A percentile compares a stretch with the other conserved stretches of the same genome.
phyloP scores from a whole-genome alignment of 192 early-diverging fungal species.

The Coemansia sp. region DNA sequence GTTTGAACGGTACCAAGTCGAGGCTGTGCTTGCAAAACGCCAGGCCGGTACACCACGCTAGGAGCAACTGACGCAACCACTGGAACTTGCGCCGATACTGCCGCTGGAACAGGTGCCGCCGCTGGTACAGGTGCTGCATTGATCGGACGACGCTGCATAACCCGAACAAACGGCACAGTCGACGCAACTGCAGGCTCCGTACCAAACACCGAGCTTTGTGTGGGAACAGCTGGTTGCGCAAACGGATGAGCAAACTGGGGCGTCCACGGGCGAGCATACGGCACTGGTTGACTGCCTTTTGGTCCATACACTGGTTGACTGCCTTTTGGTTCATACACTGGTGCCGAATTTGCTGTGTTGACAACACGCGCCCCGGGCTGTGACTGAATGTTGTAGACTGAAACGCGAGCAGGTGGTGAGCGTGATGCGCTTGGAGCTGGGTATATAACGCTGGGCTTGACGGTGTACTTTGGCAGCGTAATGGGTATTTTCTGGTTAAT shows the following conservation, averaged over 20 bases:
- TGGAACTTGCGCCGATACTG: not conserved
- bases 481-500: slow-evolving; percentile 7
- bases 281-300: not conserved
- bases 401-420: slow-evolving; percentile 3
- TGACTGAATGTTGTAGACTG: slow-evolving; percentile 29
- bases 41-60: not conserved
- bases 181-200: not conserved
- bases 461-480: not conserved
- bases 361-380: not conserved
- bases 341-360: not conserved
- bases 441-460: not conserved
- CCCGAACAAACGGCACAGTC: not conserved
- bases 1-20: not conserved
- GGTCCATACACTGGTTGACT: not conserved
- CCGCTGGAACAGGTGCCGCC: too few relatives aligned
- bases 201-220: too few relatives aligned
- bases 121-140: not conserved
- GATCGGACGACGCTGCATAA: not conserved
- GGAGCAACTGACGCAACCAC: not conserved
- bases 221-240: too few relatives aligned
- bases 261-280: not conserved
- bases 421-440: not conserved
- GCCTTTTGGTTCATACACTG: not conserved
- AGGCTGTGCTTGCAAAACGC: not conserved
- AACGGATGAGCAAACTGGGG: too few relatives aligned